phyloP scores from a whole-genome alignment of 2,329 filamentous ascomycete species.

The Colletotrichum cuscutae region DNA sequence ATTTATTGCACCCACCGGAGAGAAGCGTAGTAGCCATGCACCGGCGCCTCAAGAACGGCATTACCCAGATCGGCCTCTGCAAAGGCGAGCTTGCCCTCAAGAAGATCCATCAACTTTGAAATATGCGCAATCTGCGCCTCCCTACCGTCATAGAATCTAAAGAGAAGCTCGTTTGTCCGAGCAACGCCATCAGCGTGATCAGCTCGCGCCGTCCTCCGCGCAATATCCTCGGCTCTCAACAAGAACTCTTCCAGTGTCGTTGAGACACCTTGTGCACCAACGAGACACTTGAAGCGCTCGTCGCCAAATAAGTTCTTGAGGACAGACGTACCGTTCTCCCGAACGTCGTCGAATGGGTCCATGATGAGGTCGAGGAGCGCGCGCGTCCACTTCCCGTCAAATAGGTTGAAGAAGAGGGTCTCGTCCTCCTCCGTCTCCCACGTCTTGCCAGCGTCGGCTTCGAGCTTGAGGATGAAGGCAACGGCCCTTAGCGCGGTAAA shows the following conservation, averaged over 20 bases:
- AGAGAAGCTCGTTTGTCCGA: slow-evolving; percentile 77
- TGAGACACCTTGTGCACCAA: slow-evolving; percentile 20
- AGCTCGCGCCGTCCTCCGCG: slow-evolving; percentile 80
- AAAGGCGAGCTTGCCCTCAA: slow-evolving; percentile 73
- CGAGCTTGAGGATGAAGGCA: slow-evolving; percentile 73
- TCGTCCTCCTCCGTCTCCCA: slow-evolving; percentile 53
- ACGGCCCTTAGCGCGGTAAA: slow-evolving; percentile 82
- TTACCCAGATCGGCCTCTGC: slow-evolving; percentile 72
- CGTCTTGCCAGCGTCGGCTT: slow-evolving; percentile 64
- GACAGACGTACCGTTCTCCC: slow-evolving; percentile 65
- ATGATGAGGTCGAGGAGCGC: slow-evolving; percentile 82
- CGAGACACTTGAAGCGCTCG: slow-evolving; percentile 43
- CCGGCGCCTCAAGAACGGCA: slow-evolving; percentile 73
- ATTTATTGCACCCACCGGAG: slow-evolving; percentile 59
- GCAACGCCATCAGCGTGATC: slow-evolving; percentile 95
- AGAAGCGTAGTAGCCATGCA: slow-evolving; percentile 77
- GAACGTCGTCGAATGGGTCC: slow-evolving; percentile 93
- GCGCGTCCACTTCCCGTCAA: slow-evolving; percentile 65
- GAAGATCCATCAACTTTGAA: slow-evolving; percentile 63
- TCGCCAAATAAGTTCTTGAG: slow-evolving; percentile 60
- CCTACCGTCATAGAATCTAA: slow-evolving; percentile 61
- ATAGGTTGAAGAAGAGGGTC: slow-evolving; percentile 50
- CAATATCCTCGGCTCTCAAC: slow-evolving; percentile 63
- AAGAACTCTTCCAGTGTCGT: slow-evolving; percentile 58
- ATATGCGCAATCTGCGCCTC: slow-evolving; percentile 62